Conservation (phyloP, 2,329 filamentous ascomycete species). For the Paraconiothyrium brasiliense region DNA sequence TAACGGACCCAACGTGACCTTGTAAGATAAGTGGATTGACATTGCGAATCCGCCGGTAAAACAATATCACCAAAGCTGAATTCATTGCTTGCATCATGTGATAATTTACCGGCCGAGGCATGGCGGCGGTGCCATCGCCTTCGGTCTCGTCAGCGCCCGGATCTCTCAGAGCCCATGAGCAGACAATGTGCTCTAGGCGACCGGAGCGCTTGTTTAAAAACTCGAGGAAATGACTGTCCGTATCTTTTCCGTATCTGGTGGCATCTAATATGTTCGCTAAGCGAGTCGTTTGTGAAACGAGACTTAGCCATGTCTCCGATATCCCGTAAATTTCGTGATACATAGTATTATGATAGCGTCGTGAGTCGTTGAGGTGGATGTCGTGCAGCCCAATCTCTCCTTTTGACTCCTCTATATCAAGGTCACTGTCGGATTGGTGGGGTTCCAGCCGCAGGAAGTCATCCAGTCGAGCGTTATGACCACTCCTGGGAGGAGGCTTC, state of each 20-base stretch:
- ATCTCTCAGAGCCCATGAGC: constrained; percentile 24
- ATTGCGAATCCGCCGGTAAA: constrained; percentile 53
- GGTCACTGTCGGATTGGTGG: constrained; percentile 47
- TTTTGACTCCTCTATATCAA: constrained; percentile 52
- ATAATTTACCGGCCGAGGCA: background rate
- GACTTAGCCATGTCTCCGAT: constrained; percentile 55
- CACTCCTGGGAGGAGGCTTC: constrained; percentile 24
- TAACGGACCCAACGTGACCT: constrained; percentile 42
- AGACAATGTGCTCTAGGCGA: constrained; percentile 28
- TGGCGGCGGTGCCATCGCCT: background rate
- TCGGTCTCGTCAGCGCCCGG: constrained; percentile 5
- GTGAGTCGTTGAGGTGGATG: constrained; percentile 45
- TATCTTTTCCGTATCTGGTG: constrained; percentile 18
- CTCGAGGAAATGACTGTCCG: constrained; percentile 23
- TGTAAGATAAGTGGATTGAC: constrained; percentile 52
- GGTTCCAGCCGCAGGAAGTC: constrained; percentile 52
- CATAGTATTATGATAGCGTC: constrained; percentile 43
- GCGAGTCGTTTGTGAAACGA: constrained; percentile 56
- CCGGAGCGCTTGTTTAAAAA: constrained; percentile 25
- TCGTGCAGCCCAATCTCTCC: constrained; percentile 47
- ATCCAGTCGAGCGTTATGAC: constrained; percentile 45
- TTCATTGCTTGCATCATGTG: constrained; percentile 53
- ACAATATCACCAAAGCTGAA: constrained; percentile 53
- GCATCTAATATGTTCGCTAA: constrained; percentile 50
- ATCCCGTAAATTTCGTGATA: constrained; percentile 54